Conservation (phyloP, 805 yeast genomes). For the Wickerhamiella allomyrinae region DNA sequence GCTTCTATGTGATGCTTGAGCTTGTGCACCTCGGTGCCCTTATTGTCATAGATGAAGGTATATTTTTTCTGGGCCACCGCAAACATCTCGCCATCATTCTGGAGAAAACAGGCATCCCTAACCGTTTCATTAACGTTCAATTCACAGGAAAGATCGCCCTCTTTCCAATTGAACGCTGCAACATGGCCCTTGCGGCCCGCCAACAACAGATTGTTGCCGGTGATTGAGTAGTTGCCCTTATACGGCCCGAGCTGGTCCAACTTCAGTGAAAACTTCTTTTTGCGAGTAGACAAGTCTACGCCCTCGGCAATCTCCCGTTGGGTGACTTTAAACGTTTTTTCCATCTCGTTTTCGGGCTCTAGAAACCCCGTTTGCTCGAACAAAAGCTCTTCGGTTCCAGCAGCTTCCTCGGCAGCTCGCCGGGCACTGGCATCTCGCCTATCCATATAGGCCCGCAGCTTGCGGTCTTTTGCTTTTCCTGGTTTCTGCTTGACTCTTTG, state of each 20-base stretch:
- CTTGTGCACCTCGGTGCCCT: conserved; percentile 85
- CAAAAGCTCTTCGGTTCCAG: conserved; percentile 69
- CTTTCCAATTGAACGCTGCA: conserved; percentile 92
- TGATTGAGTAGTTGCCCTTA: conserved; percentile 58
- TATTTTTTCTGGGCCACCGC: conserved; percentile 96
- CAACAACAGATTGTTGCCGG: conserved; percentile 71
- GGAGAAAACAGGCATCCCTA: conserved; percentile 77
- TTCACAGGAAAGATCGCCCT: conserved; percentile 70
- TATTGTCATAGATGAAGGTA: conserved; percentile 79
- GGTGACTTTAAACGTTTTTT: conserved; percentile 69
- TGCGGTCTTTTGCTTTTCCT: conserved; percentile 35
- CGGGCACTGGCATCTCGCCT: conserved; percentile 56
- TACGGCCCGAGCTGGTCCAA: conserved; percentile 81
- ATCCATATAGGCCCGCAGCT: conserved; percentile 28
- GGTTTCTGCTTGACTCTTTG: conserved; percentile 38
- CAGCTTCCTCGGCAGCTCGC: conserved; percentile 71
- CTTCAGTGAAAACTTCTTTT: conserved; percentile 57
- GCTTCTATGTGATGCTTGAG: conserved; percentile 81
- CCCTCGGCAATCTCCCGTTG: conserved; percentile 64
- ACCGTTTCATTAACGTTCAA: conserved; percentile 78
- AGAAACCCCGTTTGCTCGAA: conserved; percentile 76
- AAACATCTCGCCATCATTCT: conserved; percentile 71
- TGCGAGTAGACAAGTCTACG: conserved; percentile 65
- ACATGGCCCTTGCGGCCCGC: conserved; percentile 92
- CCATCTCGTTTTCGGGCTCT: conserved; percentile 90